Base-by-base conservation (phyloP, 305 asterid genomes). In the Petunia hybrid region DNA sequence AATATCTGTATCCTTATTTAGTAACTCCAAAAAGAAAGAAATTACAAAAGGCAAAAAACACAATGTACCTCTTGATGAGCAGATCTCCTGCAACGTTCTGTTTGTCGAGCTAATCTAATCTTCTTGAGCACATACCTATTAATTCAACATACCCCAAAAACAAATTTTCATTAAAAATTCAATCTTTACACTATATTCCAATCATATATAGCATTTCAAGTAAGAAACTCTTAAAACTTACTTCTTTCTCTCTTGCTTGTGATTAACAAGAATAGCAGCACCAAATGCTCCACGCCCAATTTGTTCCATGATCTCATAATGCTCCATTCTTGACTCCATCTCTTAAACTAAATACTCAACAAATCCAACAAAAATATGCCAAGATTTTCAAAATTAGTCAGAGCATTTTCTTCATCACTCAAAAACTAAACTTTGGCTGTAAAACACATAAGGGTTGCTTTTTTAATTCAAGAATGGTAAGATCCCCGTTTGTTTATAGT, bases 251-350 rank as follows among this genome's bases (percentile, higher is more conserved):
- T 92, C 98, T 86, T 85, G 65, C 84, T 92, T 95, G 87, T 95
- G 98, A 88, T 93, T 91, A 86, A 92, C 99, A 85, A 95, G 84
- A 90, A 95, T 92, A 83, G 98, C 98, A 22, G 98, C 98, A 55
- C 97, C 99, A 88, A 95, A 95, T 84, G 99, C 98, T 55, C 99
- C 99, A 81, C 98, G 94, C 7, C 98, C 98, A 84, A 95, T 94
- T 91, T 95, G 99, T 92, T 95, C 99, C 98, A 95, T 94, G 90
- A 95, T 91, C 94, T 95, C 98, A 82, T 95, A 95, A 85, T 94
- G 97, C 79, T 94, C 99, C 98, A 94, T 93, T 89, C 88, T 94
- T 45, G 99, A 95, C 83, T 91, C 97, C 97, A 89, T 89, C 87
- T 82, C 76, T 82, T 61, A 51, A 82, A 64, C 67, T 14, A 13